These are phyloP conservation scores for Chaetomium strumarium DNA, from an alignment of 2,329 filamentous ascomycete species.

Conservation along the genomic window DNA sequence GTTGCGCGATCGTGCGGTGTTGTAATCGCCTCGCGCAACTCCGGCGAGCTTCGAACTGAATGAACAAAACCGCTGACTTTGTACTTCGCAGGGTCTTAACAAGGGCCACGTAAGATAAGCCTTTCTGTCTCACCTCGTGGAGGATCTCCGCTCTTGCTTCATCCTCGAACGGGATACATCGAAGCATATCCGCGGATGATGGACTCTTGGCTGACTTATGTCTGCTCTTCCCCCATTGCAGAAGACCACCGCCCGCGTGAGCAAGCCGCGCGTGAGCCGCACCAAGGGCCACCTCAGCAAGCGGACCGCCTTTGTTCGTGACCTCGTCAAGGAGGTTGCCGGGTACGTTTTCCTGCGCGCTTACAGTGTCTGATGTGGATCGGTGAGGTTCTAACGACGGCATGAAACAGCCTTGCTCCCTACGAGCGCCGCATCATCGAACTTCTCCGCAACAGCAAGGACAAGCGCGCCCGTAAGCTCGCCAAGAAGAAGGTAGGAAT, in stretches of 20 bases:
- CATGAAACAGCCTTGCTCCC: slow-evolving; percentile 63
- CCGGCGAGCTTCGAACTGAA: background rate
- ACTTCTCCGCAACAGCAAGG: slow-evolving; percentile 97
- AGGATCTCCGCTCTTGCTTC: slow-evolving; percentile 57
- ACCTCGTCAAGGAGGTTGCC: slow-evolving; percentile 98
- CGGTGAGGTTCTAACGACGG: slow-evolving; percentile 3
- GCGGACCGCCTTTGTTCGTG: slow-evolving; percentile 94
- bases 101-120: slow-evolving; percentile 50
- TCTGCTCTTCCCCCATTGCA: slow-evolving; percentile 40
- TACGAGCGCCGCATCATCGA: slow-evolving; percentile 99
- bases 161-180: slow-evolving; percentile 24
- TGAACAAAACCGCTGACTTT: slow-evolving; percentile 14
- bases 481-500: slow-evolving; percentile 93
- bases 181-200: slow-evolving; percentile 22
- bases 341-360: slow-evolving; percentile 55
- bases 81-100: slow-evolving; percentile 45
- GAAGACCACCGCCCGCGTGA: slow-evolving; percentile 77
- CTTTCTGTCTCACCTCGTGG: slow-evolving; percentile 62
- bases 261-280: slow-evolving; percentile 73
- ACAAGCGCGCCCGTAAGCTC: slow-evolving; percentile 98
- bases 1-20: background rate
- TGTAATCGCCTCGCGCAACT: background rate
- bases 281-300: slow-evolving; percentile 97
- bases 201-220: slow-evolving; percentile 36
- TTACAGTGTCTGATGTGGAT: background rate